Percentiles rank a stretch among this genome's conserved stretches.
Conservation (phyloP, 441 rosid genomes). For the Cnidoscolus chayamansa region DNA sequence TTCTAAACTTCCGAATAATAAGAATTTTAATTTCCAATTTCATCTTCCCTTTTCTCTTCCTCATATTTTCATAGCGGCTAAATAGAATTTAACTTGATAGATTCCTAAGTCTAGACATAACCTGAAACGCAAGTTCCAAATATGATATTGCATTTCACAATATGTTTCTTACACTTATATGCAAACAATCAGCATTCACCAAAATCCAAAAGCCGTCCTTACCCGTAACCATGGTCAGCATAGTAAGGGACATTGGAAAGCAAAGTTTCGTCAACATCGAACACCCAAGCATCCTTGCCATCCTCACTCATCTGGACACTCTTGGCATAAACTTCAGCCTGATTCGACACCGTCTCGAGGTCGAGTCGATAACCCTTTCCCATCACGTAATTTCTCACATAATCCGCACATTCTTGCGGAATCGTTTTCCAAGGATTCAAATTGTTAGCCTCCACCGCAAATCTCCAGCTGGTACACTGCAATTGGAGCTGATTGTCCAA, state of each 20-base stretch:
- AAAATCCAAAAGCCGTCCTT: background rate
- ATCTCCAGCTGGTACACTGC: slow-evolving; percentile 86
- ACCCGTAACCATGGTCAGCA: slow-evolving; percentile 75
- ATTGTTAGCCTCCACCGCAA: slow-evolving; percentile 82
- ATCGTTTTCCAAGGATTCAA: slow-evolving; percentile 74
- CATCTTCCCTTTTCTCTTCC: background rate
- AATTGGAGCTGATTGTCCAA: slow-evolving; percentile 38
- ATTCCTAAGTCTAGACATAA: background rate
- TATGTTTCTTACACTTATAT: slow-evolving; percentile 12
- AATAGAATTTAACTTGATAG: background rate
- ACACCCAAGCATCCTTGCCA: slow-evolving; percentile 81
- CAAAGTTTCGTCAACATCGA: slow-evolving; percentile 88
- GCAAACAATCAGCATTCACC: background rate
- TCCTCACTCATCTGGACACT: slow-evolving; percentile 46
- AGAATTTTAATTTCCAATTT: background rate
- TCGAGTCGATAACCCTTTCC: slow-evolving; percentile 69
- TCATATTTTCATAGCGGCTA: background rate
- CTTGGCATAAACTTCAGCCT: slow-evolving; percentile 60
- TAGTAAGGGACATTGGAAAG: slow-evolving; percentile 90
- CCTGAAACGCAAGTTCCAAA: background rate
- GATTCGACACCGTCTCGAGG: slow-evolving; percentile 56
- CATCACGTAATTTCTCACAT: slow-evolving; percentile 56
- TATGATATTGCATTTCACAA: background rate
- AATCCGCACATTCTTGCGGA: slow-evolving; percentile 65
- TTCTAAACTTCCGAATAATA: background rate